Percentiles rank a stretch among this genome's conserved stretches.
phyloP scores from a whole-genome alignment of 2,329 filamentous ascomycete genomes.

The Colletotrichum viniferum region DNA sequence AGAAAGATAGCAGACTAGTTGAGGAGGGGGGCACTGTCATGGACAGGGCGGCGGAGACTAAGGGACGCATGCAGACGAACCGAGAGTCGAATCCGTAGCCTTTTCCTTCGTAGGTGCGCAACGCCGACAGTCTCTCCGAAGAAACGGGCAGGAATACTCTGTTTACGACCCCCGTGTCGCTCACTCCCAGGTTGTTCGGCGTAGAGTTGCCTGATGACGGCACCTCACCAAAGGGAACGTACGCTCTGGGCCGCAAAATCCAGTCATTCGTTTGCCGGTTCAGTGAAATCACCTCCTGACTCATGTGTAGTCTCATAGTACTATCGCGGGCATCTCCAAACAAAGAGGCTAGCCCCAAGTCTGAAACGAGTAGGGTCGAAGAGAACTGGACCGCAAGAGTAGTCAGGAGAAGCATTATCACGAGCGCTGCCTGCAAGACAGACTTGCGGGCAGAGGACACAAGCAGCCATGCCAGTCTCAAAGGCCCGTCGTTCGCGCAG shows the following conservation, averaged over 20 bases:
- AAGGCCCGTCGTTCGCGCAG: slow-evolving; percentile 24
- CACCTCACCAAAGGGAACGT: background rate
- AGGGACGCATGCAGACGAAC: background rate
- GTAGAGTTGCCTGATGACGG: background rate
- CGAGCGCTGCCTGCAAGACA: background rate
- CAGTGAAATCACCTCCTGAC: background rate
- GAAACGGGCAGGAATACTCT: background rate
- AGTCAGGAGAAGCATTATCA: background rate
- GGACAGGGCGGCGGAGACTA: background rate
- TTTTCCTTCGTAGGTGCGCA: background rate
- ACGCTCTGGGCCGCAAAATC: background rate
- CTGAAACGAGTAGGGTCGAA: background rate
- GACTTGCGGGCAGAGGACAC: slow-evolving; percentile 7
- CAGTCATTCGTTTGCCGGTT: slow-evolving; percentile 2
- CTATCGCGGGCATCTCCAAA: background rate
- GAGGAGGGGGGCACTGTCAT: background rate
- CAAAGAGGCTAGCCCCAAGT: background rate
- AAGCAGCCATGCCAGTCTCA: slow-evolving; percentile 24
- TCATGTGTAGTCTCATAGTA: background rate
- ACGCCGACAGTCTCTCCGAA: background rate
- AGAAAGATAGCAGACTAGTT: background rate
- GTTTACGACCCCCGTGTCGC: background rate
- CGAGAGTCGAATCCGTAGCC: background rate
- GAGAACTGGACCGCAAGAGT: background rate
- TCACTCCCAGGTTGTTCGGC: background rate